phyloP scores from a whole-genome alignment of 202 grass and related monocot genomes.

The Zizania palustris region DNA sequence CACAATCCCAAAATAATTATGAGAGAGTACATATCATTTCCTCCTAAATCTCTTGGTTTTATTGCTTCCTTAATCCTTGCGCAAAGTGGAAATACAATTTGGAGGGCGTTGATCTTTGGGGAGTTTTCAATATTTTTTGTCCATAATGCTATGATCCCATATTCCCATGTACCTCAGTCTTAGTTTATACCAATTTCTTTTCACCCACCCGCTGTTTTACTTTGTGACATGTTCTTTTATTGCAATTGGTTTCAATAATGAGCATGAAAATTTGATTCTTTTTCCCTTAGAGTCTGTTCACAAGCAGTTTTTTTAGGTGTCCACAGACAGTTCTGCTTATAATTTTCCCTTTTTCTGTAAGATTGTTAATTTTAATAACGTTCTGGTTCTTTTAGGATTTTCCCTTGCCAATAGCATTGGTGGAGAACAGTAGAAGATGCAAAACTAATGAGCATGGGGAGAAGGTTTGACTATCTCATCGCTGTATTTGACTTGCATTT shows the following conservation, averaged over 20 bases:
- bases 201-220: neutral
- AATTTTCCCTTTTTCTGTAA: neutral
- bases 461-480: slow-evolving; percentile 61
- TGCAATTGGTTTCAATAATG: neutral
- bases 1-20: no score
- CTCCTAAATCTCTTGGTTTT: no score
- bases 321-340: neutral
- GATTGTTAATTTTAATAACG: slow-evolving; percentile 19
- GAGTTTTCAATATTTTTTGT: slow-evolving; percentile 9
- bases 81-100: no score
- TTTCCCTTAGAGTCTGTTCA: neutral
- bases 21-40: no score
- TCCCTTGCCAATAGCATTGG: slow-evolving; percentile 68
- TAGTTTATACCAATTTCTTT: neutral
- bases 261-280: slow-evolving; percentile 3
- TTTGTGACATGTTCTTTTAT: neutral
- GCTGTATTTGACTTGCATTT: slow-evolving; percentile 29
- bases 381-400: slow-evolving; percentile 58
- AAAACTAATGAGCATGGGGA: slow-evolving; percentile 80
- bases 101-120: neutral
- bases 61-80: no score
- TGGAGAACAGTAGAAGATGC: slow-evolving; percentile 95
- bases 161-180: neutral
- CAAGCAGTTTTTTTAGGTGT: slow-evolving; percentile 21
- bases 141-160: slow-evolving; percentile 3